Base-by-base conservation (phyloP, 768 basidiomycete genomes). In the Nevesoporus exiguus region DNA sequence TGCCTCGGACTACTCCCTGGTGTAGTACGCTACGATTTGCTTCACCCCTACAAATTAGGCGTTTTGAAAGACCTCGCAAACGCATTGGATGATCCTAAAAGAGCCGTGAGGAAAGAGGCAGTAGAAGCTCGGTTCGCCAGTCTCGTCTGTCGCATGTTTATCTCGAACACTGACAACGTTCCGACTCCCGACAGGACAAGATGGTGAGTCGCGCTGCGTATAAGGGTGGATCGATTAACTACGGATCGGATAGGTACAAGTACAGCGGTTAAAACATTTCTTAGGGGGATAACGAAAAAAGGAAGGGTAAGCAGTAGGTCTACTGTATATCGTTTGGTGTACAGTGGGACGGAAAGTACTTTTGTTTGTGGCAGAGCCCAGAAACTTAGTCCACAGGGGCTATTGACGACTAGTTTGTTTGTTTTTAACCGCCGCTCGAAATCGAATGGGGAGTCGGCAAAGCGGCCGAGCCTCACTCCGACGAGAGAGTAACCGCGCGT, bases 41-140 rank as follows among this genome's bases (percentile, higher is more conserved):
- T 99, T 36, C 93, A 96, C 64, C 86, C 90, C 1, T 79, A 83
- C 64, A 98, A 93, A 69, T 54, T 81, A 2, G 73, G 65, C 0
- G 88, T 97, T 22, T 68, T 98, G 47, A 83, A 83, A 34, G 85
- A 87, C 55, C 76, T 99, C 25, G 86, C 80, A 0, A 83, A 78
- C 56, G 82, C 80, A 5, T 70, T 98, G 44, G 97, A 98, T 66
- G 97, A 98, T 72, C 90, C 90, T n/a, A 88, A 86, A 66, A 77
- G 89, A 54, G 72, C 73, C 2, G 94, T 99, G 8, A 78, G 97
- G 49, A 86, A 83, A 62, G 91, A 90, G 63, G 96, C 94, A 1
- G 97, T 98, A 3, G 85, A 93, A 60, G 87, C 93, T 31, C 64
- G 87, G 80, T 78, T 60, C 27, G 72, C 50, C 40, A 14, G 31